phyloP scores from a whole-genome alignment of 2,329 filamentous ascomycete species.

The Paraphoma chrysanthemicola region DNA sequence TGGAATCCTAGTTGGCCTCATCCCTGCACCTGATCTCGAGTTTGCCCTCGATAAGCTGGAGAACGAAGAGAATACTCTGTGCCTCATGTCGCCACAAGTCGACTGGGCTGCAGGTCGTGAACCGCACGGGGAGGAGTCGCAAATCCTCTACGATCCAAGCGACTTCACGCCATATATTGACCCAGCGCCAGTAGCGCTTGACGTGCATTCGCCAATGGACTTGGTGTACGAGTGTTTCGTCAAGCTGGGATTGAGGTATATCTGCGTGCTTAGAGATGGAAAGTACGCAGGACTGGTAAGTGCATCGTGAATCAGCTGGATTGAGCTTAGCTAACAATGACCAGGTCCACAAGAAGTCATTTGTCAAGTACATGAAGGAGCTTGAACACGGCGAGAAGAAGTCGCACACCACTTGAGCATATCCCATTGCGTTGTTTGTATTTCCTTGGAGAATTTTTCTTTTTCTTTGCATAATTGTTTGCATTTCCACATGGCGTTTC shows the following conservation, averaged over 20 bases:
- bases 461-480: background rate
- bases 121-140: constrained; percentile 62
- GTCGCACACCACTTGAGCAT: constrained; percentile 4
- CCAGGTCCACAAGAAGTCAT: constrained; percentile 91
- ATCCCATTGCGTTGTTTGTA: background rate
- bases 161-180: constrained; percentile 94
- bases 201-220: constrained; percentile 90
- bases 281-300: constrained; percentile 86
- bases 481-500: background rate
- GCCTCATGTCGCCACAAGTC: constrained; percentile 79
- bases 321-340: constrained; percentile 5
- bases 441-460: background rate
- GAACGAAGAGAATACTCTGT: constrained; percentile 75
- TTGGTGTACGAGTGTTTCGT: constrained; percentile 96
- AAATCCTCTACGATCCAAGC: constrained; percentile 65
- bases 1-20: constrained; percentile 82
- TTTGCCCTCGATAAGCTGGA: constrained; percentile 86
- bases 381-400: constrained; percentile 64
- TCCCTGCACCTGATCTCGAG: constrained; percentile 92
- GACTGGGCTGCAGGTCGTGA: constrained; percentile 45
- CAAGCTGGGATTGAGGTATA: constrained; percentile 89
- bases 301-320: background rate
- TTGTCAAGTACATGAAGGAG: constrained; percentile 92
- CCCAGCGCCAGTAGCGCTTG: constrained; percentile 84
- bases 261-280: constrained; percentile 86